These are phyloP conservation scores for Macrophomina tecta DNA, from an alignment of 2,329 filamentous ascomycete species.

Conservation along the genomic window DNA sequence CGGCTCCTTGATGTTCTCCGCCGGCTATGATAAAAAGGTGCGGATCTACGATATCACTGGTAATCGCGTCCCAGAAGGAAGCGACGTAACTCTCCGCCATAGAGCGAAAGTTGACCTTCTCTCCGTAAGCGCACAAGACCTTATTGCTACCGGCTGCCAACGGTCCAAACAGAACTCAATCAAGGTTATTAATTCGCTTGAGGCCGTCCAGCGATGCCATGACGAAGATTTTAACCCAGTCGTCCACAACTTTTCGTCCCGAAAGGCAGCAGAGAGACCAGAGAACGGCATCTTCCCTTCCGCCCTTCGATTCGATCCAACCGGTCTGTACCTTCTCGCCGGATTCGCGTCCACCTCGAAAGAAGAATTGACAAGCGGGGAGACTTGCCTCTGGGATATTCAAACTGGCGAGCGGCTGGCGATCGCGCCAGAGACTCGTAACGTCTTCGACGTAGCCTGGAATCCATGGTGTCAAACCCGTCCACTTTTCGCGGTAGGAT, in stretches of 20 bases:
- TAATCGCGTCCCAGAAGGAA: constrained; percentile 31
- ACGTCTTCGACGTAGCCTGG: constrained; percentile 66
- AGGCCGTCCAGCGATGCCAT: neutral
- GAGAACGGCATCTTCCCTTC: constrained; percentile 41
- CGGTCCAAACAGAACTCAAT: constrained; percentile 41
- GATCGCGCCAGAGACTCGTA: constrained; percentile 56
- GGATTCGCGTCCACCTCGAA: constrained; percentile 57
- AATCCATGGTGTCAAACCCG: constrained; percentile 49
- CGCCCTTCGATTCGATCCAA: constrained; percentile 41
- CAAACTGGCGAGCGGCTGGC: constrained; percentile 47
- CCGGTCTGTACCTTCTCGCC: constrained; percentile 55
- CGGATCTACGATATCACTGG: constrained; percentile 46
- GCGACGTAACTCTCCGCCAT: constrained; percentile 40
- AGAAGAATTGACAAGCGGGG: constrained; percentile 50
- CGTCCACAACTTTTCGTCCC: constrained; percentile 37
- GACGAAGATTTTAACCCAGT: constrained; percentile 31
- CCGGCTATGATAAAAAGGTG: constrained; percentile 61
- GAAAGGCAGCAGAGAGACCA: constrained; percentile 38
- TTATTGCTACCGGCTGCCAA: constrained; percentile 57
- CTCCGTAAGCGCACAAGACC: constrained; percentile 47
- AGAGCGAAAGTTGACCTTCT: constrained; percentile 59
- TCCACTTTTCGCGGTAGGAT: constrained; percentile 60
- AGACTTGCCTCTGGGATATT: constrained; percentile 62
- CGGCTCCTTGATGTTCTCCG: constrained; percentile 56
- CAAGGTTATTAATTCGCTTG: constrained; percentile 36